Conservation (phyloP, 2,329 filamentous ascomycete species). For the Pezicula neosporulosa region DNA sequence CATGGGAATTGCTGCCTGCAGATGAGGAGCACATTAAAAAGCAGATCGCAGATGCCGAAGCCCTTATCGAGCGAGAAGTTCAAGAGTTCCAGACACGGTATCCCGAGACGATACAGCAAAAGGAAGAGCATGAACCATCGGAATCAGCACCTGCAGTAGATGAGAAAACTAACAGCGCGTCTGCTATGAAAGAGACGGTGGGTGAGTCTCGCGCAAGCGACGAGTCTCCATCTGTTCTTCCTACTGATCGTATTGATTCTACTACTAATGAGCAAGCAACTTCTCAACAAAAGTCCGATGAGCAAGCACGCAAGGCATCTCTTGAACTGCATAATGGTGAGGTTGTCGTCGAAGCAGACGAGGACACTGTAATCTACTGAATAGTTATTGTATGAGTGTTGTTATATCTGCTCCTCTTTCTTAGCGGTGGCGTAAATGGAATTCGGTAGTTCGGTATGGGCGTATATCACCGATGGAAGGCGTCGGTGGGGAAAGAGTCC, state of each 20-base stretch:
- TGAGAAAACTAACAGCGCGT: conserved; percentile 23
- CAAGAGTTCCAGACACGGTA: conserved; percentile 54
- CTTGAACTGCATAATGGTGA: conserved; percentile 70
- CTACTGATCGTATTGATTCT: conserved; percentile 35
- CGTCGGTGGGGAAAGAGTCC: no score
- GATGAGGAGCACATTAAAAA: conserved; percentile 69
- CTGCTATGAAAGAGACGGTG: conserved; percentile 32
- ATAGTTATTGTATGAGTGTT: neutral
- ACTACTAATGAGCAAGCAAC: conserved; percentile 23
- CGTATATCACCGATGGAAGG: no score
- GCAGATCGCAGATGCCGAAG: conserved; percentile 66
- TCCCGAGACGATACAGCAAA: conserved; percentile 21
- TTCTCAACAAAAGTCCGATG: conserved; percentile 12
- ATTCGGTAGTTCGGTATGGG: no score
- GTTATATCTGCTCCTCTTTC: neutral
- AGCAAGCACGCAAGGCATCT: conserved; percentile 37
- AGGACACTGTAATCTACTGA: conserved; percentile 91
- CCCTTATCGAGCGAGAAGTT: conserved; percentile 60
- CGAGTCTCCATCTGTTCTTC: conserved; percentile 33
- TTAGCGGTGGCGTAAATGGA: neutral
- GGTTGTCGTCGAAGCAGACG: conserved; percentile 78
- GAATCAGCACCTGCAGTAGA: conserved; percentile 13
- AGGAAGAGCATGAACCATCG: conserved; percentile 13
- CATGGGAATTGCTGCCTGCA: conserved; percentile 68
- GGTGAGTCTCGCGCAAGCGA: conserved; percentile 36